Evolutionary conservation across 2,329 filamentous ascomycete species (phyloP).

Genomic region (Pyrenophora tritici-repentis): DNA sequence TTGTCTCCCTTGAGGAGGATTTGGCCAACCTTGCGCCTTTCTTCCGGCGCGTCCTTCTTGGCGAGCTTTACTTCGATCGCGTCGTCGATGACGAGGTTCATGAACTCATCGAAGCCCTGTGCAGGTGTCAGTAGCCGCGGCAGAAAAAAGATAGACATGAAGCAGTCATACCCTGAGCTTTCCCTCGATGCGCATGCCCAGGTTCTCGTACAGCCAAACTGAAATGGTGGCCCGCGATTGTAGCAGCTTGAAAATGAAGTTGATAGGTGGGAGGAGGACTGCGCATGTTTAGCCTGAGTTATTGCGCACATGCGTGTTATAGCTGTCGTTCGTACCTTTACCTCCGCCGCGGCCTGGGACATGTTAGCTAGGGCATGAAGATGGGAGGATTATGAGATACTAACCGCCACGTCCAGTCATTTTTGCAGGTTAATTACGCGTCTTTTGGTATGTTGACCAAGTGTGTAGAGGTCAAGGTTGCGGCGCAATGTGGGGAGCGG

Average conservation of each 20-base stretch:
- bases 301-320: slow-evolving; percentile 6
- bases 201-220: slow-evolving; percentile 97
- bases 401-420: slow-evolving; percentile 45
- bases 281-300: slow-evolving; percentile 14
- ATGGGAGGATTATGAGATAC: slow-evolving; percentile 6
- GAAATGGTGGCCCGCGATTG: slow-evolving; percentile 82
- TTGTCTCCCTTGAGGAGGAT: slow-evolving; percentile 89
- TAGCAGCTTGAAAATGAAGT: slow-evolving; percentile 93
- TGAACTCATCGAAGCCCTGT: slow-evolving; percentile 98
- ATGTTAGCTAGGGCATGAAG: slow-evolving; percentile 27
- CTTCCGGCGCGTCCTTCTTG: slow-evolving; percentile 79
- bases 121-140: slow-evolving; percentile 20
- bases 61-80: slow-evolving; percentile 88
- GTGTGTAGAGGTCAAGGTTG: slow-evolving; percentile 8
- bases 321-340: slow-evolving; percentile 43
- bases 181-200: slow-evolving; percentile 91
- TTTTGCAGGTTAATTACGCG: slow-evolving; percentile 9
- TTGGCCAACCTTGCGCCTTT: slow-evolving; percentile 77
- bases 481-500: slow-evolving; percentile 16
- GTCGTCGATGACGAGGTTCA: slow-evolving; percentile 97
- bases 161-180: slow-evolving; percentile 79
- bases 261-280: slow-evolving; percentile 77
- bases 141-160: not conserved
- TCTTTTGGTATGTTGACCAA: slow-evolving; percentile 1
- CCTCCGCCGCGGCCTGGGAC: slow-evolving; percentile 61